Evolutionary conservation across 2,329 filamentous ascomycete species (phyloP), one percentile per base, ranked within the genome.

Genomic region (Leptographium wingfieldii): DNA sequence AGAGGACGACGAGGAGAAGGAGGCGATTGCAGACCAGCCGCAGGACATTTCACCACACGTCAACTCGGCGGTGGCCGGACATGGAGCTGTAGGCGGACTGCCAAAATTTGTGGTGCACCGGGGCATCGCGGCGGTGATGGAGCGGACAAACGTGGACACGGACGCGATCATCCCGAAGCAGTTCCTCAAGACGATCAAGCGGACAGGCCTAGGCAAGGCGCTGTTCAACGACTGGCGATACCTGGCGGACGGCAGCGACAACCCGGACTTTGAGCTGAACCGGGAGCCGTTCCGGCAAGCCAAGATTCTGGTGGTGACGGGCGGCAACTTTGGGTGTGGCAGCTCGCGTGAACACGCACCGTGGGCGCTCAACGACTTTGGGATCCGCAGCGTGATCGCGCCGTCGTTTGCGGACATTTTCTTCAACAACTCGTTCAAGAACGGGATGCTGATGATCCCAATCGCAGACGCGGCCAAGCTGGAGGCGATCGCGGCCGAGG

Each of bases 341-440:
- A 88, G 83, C 68, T 92, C 87, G 35, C 86, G 94, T 70, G 94
- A 97, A 75, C 94, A 97, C 76, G 94, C 94, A 2, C 94, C 94
- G 1, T 97, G 94, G 94, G 92, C 94, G 6, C 82, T 97, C 29
- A 85, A 95, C 60, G 94, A 97, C 75, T 97, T 97, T 68, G 94
- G 94, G 66, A 96, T 99, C 76, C 90, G 87, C 71, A 92, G 87
- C 72, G 81, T 97, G 68, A 95, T 97, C 67, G 94, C 92, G 1
- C 90, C 90, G 1, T 92, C 88, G 1, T 84, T 81, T 61, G 88
- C 87, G 61, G 90, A 95, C 70, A 99, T 99, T 73, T 96, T 96
- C 84, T 95, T 92, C 83, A 96, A 96, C 83, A 99, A 99, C 80
- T 94, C 88, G n/a, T 97, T 96, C 83, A 97, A 99, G 82, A 99